Conservation (phyloP, 2,329 filamentous ascomycete species). For the Penicillium corylophilum region DNA sequence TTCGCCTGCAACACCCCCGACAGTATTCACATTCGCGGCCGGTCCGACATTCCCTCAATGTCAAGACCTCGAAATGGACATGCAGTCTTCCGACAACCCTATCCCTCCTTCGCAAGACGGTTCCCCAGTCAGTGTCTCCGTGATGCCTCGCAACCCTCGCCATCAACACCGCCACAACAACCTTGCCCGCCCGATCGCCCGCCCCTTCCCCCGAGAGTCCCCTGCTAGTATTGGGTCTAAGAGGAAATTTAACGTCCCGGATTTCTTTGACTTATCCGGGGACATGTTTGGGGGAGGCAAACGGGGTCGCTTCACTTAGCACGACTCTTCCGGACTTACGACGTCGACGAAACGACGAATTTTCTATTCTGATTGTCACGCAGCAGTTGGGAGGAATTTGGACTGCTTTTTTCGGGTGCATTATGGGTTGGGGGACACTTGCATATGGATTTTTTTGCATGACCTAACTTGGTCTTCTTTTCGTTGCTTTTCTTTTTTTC, state of each 20-base stretch:
- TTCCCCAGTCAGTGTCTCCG: constrained; percentile 43
- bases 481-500: constrained; percentile 9
- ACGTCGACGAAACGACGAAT: constrained; percentile 35
- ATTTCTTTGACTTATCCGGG: constrained; percentile 52
- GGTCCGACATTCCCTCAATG: constrained; percentile 39
- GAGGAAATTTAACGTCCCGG: constrained; percentile 47
- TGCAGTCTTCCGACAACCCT: constrained; percentile 41
- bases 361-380: constrained; percentile 34
- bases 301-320: constrained; percentile 46
- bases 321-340: constrained; percentile 12
- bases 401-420: constrained; percentile 32
- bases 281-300: constrained; percentile 49
- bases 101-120: constrained; percentile 30
- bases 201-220: constrained; percentile 40
- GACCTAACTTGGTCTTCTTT: constrained; percentile 12
- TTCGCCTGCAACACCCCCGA: constrained; percentile 29
- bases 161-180: constrained; percentile 42
- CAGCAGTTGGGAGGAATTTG: constrained; percentile 28
- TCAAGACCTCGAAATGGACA: constrained; percentile 43
- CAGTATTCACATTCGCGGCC: constrained; percentile 47
- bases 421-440: constrained; percentile 30
- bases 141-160: constrained; percentile 43
- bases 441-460: constrained; percentile 28
- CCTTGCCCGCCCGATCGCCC: constrained; percentile 36
- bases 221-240: constrained; percentile 46